phyloP scores from a whole-genome alignment of 305 asterid genomes.

The Fraxinus angustifolia region DNA sequence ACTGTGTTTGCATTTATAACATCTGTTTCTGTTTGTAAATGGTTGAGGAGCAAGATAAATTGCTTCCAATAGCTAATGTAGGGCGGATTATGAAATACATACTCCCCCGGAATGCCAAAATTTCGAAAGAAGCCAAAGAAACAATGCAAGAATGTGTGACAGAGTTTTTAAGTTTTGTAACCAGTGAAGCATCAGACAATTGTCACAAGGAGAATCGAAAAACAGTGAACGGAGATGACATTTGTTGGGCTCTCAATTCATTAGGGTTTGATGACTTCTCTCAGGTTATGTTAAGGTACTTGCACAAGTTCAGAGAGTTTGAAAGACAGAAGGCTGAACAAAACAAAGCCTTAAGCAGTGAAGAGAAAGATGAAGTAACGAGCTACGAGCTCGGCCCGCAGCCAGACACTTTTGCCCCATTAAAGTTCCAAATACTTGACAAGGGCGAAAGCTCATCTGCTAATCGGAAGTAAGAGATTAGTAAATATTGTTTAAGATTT shows the following conservation, averaged over 20 bases:
- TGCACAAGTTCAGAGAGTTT: constrained; percentile 50
- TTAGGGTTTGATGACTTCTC: constrained; percentile 68
- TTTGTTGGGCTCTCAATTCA: constrained; percentile 60
- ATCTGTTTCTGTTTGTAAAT: constrained; percentile 8
- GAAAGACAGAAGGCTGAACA: constrained; percentile 37
- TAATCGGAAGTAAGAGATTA: background rate
- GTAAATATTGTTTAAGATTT: background rate
- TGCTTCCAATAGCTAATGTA: constrained; percentile 71
- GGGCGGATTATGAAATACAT: constrained; percentile 75
- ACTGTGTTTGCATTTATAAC: background rate
- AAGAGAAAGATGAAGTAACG: constrained; percentile 35
- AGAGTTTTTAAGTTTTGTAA: constrained; percentile 74
- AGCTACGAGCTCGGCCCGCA: background rate
- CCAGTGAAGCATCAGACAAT: constrained; percentile 66
- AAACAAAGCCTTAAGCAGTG: constrained; percentile 17
- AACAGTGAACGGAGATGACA: constrained; percentile 77
- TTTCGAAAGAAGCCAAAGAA: constrained; percentile 77
- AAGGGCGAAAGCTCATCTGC: constrained; percentile 5
- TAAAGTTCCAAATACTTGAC: constrained; percentile 35
- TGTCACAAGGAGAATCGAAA: constrained; percentile 71
- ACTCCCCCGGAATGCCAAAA: constrained; percentile 65
- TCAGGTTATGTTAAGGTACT: constrained; percentile 44
- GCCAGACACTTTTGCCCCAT: constrained; percentile 1
- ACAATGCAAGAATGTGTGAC: constrained; percentile 75
- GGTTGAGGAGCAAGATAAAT: constrained; percentile 41